Evolutionary conservation across 352 stramenopile species (phyloP).

Genomic region (Phytophthora constricta): DNA sequence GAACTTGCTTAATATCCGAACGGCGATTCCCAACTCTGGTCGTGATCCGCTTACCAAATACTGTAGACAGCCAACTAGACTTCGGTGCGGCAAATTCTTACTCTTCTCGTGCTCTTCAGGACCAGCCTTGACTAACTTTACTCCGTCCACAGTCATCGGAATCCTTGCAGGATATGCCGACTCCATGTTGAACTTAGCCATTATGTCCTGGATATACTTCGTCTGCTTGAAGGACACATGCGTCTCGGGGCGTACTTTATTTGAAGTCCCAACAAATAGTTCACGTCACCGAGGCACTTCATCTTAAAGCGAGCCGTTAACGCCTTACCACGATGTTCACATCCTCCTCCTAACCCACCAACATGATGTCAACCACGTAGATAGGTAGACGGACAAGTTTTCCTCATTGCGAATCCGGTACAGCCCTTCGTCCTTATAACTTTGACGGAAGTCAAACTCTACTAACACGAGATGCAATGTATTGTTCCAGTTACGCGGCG

Average conservation of each 20-base stretch:
- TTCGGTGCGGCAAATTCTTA: conserved; percentile 6
- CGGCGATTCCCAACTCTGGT: conserved; percentile 1
- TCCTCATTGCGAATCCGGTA: conserved; percentile 9
- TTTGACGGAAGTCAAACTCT: background rate
- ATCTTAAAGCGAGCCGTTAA: conserved; percentile 5
- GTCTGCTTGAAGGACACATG: conserved; percentile 16
- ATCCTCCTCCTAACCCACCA: conserved; percentile 6
- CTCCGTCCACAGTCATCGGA: conserved; percentile 13
- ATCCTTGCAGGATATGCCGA: conserved; percentile 6
- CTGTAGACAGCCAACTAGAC: conserved; percentile 17
- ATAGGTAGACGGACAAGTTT: conserved; percentile 5
- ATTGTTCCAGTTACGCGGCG: conserved; percentile 12
- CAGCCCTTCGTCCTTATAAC: conserved; percentile 8
- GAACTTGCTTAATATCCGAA: conserved; percentile 19
- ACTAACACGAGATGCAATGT: conserved; percentile 12
- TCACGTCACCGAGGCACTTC: conserved; percentile 8
- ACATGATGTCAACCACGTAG: conserved; percentile 12
- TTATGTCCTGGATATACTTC: conserved; percentile 27
- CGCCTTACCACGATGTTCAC: background rate
- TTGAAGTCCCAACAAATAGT: conserved; percentile 17
- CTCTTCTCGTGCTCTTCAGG: conserved; percentile 6
- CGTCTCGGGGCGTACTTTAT: conserved; percentile 10
- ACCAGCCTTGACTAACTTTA: conserved; percentile 4
- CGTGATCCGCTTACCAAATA: conserved; percentile 15
- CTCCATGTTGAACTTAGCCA: conserved; percentile 14